Conservation (phyloP, 371 early-diverging fungal genomes). For the Saksenaea vasiformis region DNA sequence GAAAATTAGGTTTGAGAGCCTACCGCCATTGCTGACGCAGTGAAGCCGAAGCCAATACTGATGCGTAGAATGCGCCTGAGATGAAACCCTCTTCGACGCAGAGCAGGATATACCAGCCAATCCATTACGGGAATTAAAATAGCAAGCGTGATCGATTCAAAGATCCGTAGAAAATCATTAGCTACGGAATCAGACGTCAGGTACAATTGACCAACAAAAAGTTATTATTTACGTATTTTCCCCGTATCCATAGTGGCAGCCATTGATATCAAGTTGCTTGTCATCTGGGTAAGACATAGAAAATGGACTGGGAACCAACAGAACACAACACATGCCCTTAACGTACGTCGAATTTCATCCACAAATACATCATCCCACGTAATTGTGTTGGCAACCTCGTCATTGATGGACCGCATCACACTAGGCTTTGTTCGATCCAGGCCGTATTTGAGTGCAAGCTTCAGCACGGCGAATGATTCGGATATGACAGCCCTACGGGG, state of each 20-base stretch:
- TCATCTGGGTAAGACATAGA: constrained; percentile 74
- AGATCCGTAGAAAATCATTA: not conserved
- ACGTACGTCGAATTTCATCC: constrained; percentile 59
- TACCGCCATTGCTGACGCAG: not conserved
- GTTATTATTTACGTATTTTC: not conserved
- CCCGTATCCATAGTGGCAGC: constrained; percentile 31
- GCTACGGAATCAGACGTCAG: not conserved
- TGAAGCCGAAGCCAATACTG: not conserved
- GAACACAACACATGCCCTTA: constrained; percentile 71
- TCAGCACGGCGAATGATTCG: constrained; percentile 23
- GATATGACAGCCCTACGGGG: constrained; percentile 55
- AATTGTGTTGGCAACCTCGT: constrained; percentile 23
- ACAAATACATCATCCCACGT: constrained; percentile 74
- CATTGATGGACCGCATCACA: constrained; percentile 16
- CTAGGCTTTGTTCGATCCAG: constrained; percentile 42
- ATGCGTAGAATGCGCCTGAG: not conserved
- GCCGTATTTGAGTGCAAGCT: constrained; percentile 28
- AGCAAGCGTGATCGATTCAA: not conserved
- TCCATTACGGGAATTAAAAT: not conserved
- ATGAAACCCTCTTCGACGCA: not conserved
- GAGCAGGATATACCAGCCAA: not conserved
- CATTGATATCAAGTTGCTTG: constrained; percentile 72
- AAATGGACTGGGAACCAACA: constrained; percentile 72
- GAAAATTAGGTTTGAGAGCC: not conserved
- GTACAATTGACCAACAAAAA: not conserved